phyloP scores from a whole-genome alignment of 83 land plant species.

The Thuja plicata region DNA sequence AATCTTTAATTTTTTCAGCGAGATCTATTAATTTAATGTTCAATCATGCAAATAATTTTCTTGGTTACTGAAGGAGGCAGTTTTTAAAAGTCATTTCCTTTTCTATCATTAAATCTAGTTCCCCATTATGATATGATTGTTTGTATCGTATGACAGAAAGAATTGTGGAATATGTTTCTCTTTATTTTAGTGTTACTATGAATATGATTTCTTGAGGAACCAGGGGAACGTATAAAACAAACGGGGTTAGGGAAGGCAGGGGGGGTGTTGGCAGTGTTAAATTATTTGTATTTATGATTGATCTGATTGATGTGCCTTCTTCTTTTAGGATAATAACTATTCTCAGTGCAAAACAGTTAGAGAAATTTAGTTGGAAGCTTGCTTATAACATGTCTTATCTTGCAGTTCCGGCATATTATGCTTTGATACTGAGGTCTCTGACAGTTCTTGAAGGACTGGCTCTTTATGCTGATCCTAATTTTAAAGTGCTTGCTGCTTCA shows the following conservation, averaged over 20 bases:
- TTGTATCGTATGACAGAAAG: neutral
- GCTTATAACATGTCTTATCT: conserved; percentile 3
- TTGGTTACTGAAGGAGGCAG: neutral
- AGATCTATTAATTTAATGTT: neutral
- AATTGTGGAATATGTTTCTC: neutral
- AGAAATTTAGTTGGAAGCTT: neutral
- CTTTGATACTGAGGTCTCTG: conserved; percentile 92
- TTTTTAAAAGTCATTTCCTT: neutral
- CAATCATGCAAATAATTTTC: neutral
- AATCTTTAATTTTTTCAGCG: neutral
- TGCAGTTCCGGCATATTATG: conserved; percentile 97
- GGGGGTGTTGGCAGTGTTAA: too few relatives aligned
- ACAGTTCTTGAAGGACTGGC: conserved; percentile 98
- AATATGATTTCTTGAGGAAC: too few relatives aligned
- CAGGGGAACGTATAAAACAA: too few relatives aligned
- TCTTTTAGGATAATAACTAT: neutral
- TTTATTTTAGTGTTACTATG: neutral
- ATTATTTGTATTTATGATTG: neutral
- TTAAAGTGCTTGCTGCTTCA: conserved; percentile 98
- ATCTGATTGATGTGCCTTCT: neutral
- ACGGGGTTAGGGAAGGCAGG: too few relatives aligned
- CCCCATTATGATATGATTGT: neutral
- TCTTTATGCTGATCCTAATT: conserved; percentile 95
- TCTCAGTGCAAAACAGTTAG: neutral
- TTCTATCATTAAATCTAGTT: neutral